Evolutionary conservation across 2,329 filamentous ascomycete species (phyloP).

Genomic region (Fusarium domesticum): DNA sequence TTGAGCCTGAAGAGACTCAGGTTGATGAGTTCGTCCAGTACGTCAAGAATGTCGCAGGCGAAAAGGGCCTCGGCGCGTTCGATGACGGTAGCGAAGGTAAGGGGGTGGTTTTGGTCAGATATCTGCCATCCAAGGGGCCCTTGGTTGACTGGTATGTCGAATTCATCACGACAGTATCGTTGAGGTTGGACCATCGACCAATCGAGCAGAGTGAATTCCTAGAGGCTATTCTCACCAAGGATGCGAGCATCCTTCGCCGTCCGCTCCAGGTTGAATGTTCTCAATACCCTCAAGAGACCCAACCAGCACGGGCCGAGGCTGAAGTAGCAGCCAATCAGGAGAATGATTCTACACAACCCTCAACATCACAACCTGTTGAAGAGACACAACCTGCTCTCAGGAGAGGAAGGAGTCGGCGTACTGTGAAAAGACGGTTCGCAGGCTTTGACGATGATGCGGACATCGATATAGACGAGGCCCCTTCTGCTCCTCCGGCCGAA

Average conservation of each 20-base stretch:
- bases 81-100: slow-evolving; percentile 61
- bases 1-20: slow-evolving; percentile 60
- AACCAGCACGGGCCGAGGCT: slow-evolving; percentile 5
- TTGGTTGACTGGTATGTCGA: slow-evolving; percentile 63
- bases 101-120: slow-evolving; percentile 77
- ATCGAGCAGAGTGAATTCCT: slow-evolving; percentile 90
- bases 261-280: slow-evolving; percentile 54
- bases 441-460: slow-evolving; percentile 60
- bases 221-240: slow-evolving; percentile 79
- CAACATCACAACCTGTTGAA: slow-evolving; percentile 15
- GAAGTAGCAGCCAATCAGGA: slow-evolving; percentile 6
- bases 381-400: slow-evolving; percentile 25
- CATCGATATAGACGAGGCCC: slow-evolving; percentile 33
- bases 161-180: slow-evolving; percentile 67
- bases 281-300: slow-evolving; percentile 21
- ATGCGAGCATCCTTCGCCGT: slow-evolving; percentile 69
- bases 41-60: slow-evolving; percentile 70
- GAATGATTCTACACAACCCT: slow-evolving; percentile 6
- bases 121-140: slow-evolving; percentile 56
- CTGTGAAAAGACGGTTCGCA: slow-evolving; percentile 61
- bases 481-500: slow-evolving; percentile 5
- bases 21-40: slow-evolving; percentile 75
- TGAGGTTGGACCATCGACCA: slow-evolving; percentile 73
- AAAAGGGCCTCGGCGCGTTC: slow-evolving; percentile 66
- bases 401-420: slow-evolving; percentile 33